Evolutionary conservation across 1,284 basidiomycete species (phyloP), one percentile per base, ranked within the genome.

Genomic region (Boletus albobrunnescens): DNA sequence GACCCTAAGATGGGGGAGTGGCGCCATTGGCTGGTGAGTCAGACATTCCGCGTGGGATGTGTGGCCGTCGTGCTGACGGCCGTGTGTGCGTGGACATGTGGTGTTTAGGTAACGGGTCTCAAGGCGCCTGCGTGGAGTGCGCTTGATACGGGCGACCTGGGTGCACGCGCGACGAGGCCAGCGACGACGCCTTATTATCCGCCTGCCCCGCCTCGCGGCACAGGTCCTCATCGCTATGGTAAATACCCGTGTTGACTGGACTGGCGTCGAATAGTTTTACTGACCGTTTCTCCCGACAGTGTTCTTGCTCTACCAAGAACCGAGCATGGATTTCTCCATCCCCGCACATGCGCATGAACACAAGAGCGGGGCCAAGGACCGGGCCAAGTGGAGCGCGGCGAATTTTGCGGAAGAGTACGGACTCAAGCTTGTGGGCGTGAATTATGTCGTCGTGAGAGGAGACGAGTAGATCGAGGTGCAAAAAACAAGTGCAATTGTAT

Each of bases 11-110:
- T 71, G 58, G 70, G 74, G 4, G 68, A 80, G 41, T 85, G 80
- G 67, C 71, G 82, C 48, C 83, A 86, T 53, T 85, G 81, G 82
- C 67, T 86, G 46, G 81, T 84, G 52, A 57, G 79, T 69, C 6
- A 13, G 17, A 23, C 19, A 10, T 4, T 4, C 11, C 11, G 19
- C 20, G 12, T 22, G 28, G n/a, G 14, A 30, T 17, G 23, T 8
- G 23, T 23, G 23, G 12, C 10, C 2, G 7, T 38, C 17, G 30
- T 16, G 24, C 35, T 57, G 30, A 50, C 6, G 19, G 16, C 20
- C 14, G 22, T 22, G 26, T 35, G 14, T 30, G 12, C 13, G 33
- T 12, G 11, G 8, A 27, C 26, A 27, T 23, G 4, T 16, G 11
- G 4, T 26, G 7, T 23, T 4, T 35, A 82, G 82, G 68, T 80